Evolutionary conservation across 164 flowering plant genomes (phyloP), one percentile per base, ranked within the genome.

Genomic region (Stephania japonica): DNA sequence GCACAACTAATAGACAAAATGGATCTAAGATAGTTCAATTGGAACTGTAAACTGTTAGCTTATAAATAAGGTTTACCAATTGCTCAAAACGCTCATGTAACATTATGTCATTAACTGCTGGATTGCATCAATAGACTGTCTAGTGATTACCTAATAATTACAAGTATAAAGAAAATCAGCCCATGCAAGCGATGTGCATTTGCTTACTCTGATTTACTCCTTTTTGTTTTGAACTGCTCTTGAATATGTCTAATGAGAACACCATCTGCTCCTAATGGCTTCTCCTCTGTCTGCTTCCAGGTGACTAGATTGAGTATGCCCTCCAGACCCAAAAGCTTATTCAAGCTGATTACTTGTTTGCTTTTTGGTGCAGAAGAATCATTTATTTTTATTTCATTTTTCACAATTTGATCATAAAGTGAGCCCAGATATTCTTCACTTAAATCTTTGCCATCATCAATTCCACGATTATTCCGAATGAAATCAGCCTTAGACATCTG

Each of bases 401-500:
- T 91, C 73, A 93, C 97, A 80, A 96, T 89, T 19, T 96, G 92
- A 80, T 96, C 99, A 86, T 96, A 96, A 13, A 96, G 76, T 24
- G 87, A 74, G 24, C 97, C 91, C 23, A 96, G 85, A 85, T 89
- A 92, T 72, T 91, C 97, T 84, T 93, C 99, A 19, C 94, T 90
- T 70, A 96, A 82, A 77, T 96, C 99, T 82, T 96, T 93, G 12
- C 98, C 99, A 83, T 92, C 93, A 83, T 96, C 97, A 70, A 96
- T 96, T 72, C 99, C 99, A 75, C 99, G 92, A 80, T 96, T 96
- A 78, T 96, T 96, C 64, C 97, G 87, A 65, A 93, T 81, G 70
- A 96, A 96, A 85, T 91, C 99, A 80, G 97, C 97, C 84, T 96
- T 96, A 7, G 89, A 87, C 99, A 96, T 96, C 99, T 96, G 76